phyloP scores from a whole-genome alignment of 257 asterid species.

The Solanum chiquidenum region DNA sequence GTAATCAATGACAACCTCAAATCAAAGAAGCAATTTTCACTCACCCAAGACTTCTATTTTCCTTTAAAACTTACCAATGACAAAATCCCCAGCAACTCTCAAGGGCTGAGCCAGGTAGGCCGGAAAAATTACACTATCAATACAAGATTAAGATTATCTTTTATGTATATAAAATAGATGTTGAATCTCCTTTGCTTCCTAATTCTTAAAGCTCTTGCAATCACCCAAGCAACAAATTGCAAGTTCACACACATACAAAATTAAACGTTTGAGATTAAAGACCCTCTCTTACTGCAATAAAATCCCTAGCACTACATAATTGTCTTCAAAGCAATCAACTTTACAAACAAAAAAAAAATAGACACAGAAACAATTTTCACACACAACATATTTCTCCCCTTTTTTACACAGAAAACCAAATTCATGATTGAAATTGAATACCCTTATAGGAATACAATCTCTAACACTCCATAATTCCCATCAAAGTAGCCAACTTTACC shows the following conservation, averaged over 20 bases:
- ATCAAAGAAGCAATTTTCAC: neutral
- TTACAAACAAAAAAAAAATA: neutral
- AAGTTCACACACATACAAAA: neutral
- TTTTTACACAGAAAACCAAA: neutral
- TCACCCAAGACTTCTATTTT: neutral
- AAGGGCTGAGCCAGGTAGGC: neutral
- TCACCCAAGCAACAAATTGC: neutral
- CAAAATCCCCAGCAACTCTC: neutral
- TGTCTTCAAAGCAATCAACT: neutral
- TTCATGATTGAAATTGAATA: neutral
- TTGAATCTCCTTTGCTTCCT: neutral
- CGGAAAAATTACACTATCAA: neutral
- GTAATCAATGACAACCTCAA: neutral
- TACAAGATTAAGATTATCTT: neutral
- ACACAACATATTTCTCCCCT: neutral
- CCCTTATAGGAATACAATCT: too few relatives aligned
- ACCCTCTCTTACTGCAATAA: neutral
- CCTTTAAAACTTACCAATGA: neutral
- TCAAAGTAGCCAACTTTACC: neutral
- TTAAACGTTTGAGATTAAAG: neutral
- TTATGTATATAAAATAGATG: neutral
- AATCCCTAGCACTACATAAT: neutral
- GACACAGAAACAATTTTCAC: neutral
- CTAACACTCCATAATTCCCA: neutral
- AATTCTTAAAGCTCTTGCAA: neutral